Percentiles rank a stretch among this genome's conserved stretches.
These are phyloP conservation scores for Macrophomina pseudophaseolina DNA, from an alignment of 2,329 filamentous ascomycete genomes.

Conservation along the genomic window DNA sequence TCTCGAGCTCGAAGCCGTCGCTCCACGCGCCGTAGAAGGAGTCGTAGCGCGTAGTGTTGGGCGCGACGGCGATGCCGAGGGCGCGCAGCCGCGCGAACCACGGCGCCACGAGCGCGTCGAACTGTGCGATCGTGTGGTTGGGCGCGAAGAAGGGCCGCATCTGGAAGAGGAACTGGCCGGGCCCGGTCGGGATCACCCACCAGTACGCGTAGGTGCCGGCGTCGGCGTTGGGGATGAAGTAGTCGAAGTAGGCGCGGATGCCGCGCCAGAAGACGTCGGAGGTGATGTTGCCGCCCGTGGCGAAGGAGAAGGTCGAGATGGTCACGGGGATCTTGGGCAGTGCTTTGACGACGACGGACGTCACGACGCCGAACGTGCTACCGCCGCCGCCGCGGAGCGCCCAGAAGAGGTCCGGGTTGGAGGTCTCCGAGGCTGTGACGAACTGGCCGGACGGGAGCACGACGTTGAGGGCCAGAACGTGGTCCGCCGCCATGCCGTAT, in stretches of 20 bases:
- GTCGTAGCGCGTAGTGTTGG: slow-evolving; percentile 45
- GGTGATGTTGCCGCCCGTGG: slow-evolving; percentile 28
- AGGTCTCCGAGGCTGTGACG: slow-evolving; percentile 35
- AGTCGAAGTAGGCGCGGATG: slow-evolving; percentile 37
- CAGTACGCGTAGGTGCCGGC: slow-evolving; percentile 42
- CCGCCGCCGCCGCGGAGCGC: slow-evolving; percentile 41
- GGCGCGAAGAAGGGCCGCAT: slow-evolving; percentile 46
- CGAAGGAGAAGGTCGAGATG: slow-evolving; percentile 53
- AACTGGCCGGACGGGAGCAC: slow-evolving; percentile 38
- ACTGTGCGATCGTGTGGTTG: slow-evolving; percentile 39
- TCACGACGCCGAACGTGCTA: slow-evolving; percentile 39
- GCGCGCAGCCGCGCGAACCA: slow-evolving; percentile 39
- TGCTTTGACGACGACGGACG: slow-evolving; percentile 41
- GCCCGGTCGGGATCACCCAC: slow-evolving; percentile 29
- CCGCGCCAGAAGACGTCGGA: slow-evolving; percentile 41
- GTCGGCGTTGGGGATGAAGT: slow-evolving; percentile 36
- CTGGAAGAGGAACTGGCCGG: slow-evolving; percentile 32
- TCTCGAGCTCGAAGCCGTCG: slow-evolving; percentile 48
- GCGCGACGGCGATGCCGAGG: slow-evolving; percentile 44
- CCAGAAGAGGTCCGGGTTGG: slow-evolving; percentile 43
- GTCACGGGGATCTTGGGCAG: slow-evolving; percentile 3
- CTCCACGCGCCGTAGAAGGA: slow-evolving; percentile 46
- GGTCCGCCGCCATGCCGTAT: slow-evolving; percentile 40
- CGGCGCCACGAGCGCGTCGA: slow-evolving; percentile 40
- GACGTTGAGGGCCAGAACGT: slow-evolving; percentile 39